Evolutionary conservation across 139 green algal genomes (phyloP).

Genomic region (Nannochloris sp.): DNA sequence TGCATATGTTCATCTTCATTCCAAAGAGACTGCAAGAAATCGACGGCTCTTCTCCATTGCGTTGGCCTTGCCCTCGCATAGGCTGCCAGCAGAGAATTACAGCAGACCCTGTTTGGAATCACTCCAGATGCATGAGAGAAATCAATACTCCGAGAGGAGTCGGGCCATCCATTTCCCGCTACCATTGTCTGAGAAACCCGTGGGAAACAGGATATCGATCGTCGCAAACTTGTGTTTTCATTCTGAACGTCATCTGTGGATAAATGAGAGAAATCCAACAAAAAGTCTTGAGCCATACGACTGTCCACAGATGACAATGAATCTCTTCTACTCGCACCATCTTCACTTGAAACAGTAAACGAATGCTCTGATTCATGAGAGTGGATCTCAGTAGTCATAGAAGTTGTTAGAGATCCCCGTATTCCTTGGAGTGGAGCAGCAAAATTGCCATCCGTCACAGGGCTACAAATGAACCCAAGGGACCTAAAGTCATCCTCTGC

Average conservation of each 20-base stretch:
- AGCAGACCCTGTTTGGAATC: slow-evolving; percentile 68
- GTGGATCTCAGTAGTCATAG: too few species aligned
- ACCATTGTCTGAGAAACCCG: neutral
- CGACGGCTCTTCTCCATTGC: slow-evolving; percentile 48
- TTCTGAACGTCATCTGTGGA: too few species aligned
- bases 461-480: neutral
- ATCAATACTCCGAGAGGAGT: slow-evolving; percentile 14
- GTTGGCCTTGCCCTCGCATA: slow-evolving; percentile 66
- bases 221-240: slow-evolving; percentile 9
- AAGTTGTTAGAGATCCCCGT: too few species aligned
- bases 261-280: too few species aligned
- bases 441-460: neutral
- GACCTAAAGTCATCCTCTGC: neutral
- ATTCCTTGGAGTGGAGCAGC: neutral
- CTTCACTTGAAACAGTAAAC: neutral
- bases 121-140: slow-evolving; percentile 34
- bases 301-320: neutral
- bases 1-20: slow-evolving; percentile 48
- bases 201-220: slow-evolving; percentile 27
- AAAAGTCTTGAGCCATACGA: neutral
- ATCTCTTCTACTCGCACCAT: neutral
- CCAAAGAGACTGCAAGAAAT: slow-evolving; percentile 67
- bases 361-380: too few species aligned
- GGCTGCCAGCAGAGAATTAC: slow-evolving; percentile 78
- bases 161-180: neutral